Conservation (phyloP, 169 alveolate genomes). For the Plasmodium vinckei region DNA sequence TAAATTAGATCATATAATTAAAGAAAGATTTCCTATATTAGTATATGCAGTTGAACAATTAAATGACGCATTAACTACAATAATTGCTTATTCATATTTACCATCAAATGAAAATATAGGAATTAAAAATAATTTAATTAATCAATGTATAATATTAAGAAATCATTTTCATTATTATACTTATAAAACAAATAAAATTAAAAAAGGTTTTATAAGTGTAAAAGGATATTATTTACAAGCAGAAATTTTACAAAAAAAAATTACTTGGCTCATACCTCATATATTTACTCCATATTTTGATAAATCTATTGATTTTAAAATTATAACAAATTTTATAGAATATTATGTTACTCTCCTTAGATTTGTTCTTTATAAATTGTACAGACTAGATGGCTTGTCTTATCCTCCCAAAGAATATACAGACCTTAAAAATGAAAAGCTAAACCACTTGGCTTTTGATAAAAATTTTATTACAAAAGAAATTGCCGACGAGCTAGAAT, state of each 20-base stretch:
- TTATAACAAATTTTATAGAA: constrained; percentile 94
- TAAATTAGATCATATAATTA: constrained; percentile 94
- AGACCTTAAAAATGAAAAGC: constrained; percentile 28
- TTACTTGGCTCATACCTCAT: constrained; percentile 99
- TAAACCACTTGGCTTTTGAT: constrained; percentile 35
- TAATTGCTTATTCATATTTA: constrained; percentile 85
- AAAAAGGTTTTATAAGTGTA: constrained; percentile 94
- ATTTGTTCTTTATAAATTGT: constrained; percentile 94
- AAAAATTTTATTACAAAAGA: neutral
- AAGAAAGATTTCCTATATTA: constrained; percentile 97
- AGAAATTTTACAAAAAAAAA: constrained; percentile 91
- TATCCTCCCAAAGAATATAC: constrained; percentile 86
- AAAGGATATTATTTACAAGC: constrained; percentile 99
- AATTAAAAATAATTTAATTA: constrained; percentile 8
- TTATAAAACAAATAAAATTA: constrained; percentile 75
- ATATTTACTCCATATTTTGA: constrained; percentile 90
- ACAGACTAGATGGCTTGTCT: constrained; percentile 85
- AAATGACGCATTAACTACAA: constrained; percentile 97
- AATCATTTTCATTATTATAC: constrained; percentile 32
- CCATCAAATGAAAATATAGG: constrained; percentile 23
- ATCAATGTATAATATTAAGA: constrained; percentile 6
- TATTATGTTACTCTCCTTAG: constrained; percentile 93
- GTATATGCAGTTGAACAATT: constrained; percentile 97
- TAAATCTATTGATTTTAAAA: constrained; percentile 65
- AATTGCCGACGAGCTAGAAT: no score